Conservation (phyloP, 306 rosid genomes). For the Psophocarpus tetragonolobus region DNA sequence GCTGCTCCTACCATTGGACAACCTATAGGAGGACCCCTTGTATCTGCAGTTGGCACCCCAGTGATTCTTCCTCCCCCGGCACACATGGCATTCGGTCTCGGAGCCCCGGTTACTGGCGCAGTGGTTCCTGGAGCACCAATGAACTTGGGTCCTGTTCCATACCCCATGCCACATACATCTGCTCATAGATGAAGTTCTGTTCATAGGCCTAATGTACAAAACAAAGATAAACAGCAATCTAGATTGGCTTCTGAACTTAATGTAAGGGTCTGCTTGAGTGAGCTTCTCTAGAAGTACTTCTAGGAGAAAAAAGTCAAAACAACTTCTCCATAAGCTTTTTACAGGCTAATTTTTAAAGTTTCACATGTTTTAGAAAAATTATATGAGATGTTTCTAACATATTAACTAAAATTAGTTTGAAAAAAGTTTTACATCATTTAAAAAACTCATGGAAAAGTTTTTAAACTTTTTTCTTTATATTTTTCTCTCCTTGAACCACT, state of each 20-base stretch:
- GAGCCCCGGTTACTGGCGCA: slow-evolving; percentile 55
- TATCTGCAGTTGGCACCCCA: slow-evolving; percentile 80
- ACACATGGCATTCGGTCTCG: slow-evolving; percentile 64
- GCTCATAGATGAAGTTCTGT: slow-evolving; percentile 59
- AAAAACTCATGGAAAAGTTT: no score
- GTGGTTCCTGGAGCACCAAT: slow-evolving; percentile 70
- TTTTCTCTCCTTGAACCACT: background rate
- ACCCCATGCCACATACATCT: slow-evolving; percentile 62
- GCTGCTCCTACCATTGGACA: slow-evolving; percentile 72
- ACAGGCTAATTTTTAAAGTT: no score
- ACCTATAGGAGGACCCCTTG: slow-evolving; percentile 77
- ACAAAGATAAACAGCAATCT: slow-evolving; percentile 33
- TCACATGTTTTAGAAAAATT: no score
- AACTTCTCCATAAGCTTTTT: no score
- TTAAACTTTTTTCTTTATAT: no score
- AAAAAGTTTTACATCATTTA: no score
- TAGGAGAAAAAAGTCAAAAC: no score
- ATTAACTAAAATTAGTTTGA: no score
- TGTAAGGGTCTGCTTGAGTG: background rate
- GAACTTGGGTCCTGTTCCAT: slow-evolving; percentile 64
- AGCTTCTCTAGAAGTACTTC: no score
- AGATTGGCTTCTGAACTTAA: slow-evolving; percentile 43
- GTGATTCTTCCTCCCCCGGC: slow-evolving; percentile 57
- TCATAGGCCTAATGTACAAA: slow-evolving; percentile 49
- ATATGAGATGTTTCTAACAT: no score